Evolutionary conservation across 371 early-diverging fungal genomes (phyloP).

Genomic region (Entomophthora muscae): DNA sequence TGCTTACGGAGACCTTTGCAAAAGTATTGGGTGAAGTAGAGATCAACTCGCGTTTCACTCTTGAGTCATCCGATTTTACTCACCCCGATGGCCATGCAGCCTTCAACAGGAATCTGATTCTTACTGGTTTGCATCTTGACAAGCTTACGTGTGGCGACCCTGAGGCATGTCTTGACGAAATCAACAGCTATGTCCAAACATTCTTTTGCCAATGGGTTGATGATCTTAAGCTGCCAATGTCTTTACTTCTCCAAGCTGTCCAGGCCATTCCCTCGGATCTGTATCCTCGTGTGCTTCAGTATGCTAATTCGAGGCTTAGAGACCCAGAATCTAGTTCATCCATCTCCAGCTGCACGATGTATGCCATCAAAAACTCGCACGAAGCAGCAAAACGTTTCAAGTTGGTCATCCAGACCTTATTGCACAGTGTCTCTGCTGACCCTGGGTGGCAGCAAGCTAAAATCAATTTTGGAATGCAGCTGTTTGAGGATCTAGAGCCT

Average conservation of each 20-base stretch:
- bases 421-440: neutral
- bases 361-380: neutral
- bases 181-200: neutral
- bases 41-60: neutral
- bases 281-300: neutral
- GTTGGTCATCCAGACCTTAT: neutral
- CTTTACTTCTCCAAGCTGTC: neutral
- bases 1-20: neutral
- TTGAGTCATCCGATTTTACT: neutral
- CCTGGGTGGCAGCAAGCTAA: neutral
- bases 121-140: neutral
- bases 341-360: neutral
- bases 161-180: neutral
- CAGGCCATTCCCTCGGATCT: neutral
- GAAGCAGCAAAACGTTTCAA: neutral
- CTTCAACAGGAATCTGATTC: neutral
- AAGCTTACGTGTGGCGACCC: neutral
- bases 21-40: neutral
- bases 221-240: neutral
- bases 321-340: neutral
- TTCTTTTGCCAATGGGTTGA: neutral
- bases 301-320: neutral
- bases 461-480: neutral
- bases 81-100: neutral
- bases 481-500: neutral